Evolutionary conservation across 176 grass and related monocot genomes (phyloP).

Genomic region (Oryza meridionalis): DNA sequence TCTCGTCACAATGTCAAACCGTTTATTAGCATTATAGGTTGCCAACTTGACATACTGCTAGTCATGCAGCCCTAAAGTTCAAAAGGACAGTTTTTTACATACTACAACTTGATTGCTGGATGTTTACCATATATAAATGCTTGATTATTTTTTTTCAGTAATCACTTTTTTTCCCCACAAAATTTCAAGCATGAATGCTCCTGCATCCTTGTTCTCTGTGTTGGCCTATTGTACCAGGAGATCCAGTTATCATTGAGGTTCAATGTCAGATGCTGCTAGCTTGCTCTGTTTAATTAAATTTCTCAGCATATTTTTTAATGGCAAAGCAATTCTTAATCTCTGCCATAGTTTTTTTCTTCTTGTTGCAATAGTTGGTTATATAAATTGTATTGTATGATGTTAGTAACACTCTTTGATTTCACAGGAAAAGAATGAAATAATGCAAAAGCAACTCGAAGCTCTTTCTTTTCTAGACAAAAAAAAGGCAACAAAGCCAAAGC

Average conservation of each 20-base stretch:
- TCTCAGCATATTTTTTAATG: not conserved
- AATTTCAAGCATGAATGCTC: not conserved
- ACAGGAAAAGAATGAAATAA: conserved; percentile 80
- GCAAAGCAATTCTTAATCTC: not conserved
- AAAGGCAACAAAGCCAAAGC: conserved; percentile 74
- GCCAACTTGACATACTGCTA: not conserved
- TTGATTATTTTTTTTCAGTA: conserved; percentile 1
- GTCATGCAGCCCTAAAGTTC: not conserved
- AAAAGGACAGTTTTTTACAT: not conserved
- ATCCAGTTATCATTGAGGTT: conserved; percentile 16
- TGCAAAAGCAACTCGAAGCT: conserved; percentile 82
- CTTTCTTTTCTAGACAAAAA: conserved; percentile 95
- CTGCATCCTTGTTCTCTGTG: not conserved
- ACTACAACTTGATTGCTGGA: not conserved
- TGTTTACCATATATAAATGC: not conserved
- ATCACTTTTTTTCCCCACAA: not conserved
- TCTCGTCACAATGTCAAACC: not conserved
- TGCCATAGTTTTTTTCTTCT: conserved; percentile 1
- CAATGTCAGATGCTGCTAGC: not conserved
- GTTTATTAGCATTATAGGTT: not conserved
- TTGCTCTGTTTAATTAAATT: conserved; percentile 9
- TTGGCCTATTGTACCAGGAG: not conserved
- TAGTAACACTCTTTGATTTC: conserved; percentile 14
- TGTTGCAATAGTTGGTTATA: not conserved
- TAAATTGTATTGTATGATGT: not conserved